Conservation (phyloP, 768 basidiomycete genomes). For the Mycena floridula region DNA sequence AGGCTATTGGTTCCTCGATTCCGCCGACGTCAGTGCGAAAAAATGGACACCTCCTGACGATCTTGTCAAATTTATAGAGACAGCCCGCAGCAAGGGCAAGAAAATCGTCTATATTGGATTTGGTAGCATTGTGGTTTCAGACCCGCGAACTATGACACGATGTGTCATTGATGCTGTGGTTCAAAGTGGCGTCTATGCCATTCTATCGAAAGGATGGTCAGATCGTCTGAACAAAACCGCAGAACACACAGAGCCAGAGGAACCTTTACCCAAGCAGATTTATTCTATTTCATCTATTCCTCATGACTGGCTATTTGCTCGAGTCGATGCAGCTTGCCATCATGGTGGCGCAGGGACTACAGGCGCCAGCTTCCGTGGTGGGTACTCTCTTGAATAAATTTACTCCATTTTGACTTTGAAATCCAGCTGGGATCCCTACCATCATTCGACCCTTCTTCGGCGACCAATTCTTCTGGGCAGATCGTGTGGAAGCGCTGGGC, state of each 20-base stretch:
- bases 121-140: slow-evolving; percentile 94
- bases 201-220: slow-evolving; percentile 98
- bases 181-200: slow-evolving; percentile 83
- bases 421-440: slow-evolving; percentile 83
- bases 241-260: slow-evolving; percentile 57
- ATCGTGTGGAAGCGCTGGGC: slow-evolving; percentile 94
- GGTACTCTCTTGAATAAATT: slow-evolving; percentile 11
- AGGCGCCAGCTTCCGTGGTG: slow-evolving; percentile 89
- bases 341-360: slow-evolving; percentile 97
- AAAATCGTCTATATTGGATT: slow-evolving; percentile 98
- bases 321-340: slow-evolving; percentile 95
- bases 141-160: slow-evolving; percentile 88
- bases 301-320: slow-evolving; percentile 93
- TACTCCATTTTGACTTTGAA: background rate
- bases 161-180: slow-evolving; percentile 86
- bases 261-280: slow-evolving; percentile 72
- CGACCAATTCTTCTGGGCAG: slow-evolving; percentile 97
- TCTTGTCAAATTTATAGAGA: slow-evolving; percentile 76
- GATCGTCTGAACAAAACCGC: slow-evolving; percentile 73
- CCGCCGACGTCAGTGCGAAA: slow-evolving; percentile 81
- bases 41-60: slow-evolving; percentile 87
- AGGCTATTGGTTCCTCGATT: slow-evolving; percentile 98
- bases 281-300: slow-evolving; percentile 83
- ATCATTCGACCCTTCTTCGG: slow-evolving; percentile 98
- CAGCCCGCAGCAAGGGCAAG: slow-evolving; percentile 67